Evolutionary conservation across 805 yeast genomes (phyloP).

Genomic region (Candida ascalaphidarum): DNA sequence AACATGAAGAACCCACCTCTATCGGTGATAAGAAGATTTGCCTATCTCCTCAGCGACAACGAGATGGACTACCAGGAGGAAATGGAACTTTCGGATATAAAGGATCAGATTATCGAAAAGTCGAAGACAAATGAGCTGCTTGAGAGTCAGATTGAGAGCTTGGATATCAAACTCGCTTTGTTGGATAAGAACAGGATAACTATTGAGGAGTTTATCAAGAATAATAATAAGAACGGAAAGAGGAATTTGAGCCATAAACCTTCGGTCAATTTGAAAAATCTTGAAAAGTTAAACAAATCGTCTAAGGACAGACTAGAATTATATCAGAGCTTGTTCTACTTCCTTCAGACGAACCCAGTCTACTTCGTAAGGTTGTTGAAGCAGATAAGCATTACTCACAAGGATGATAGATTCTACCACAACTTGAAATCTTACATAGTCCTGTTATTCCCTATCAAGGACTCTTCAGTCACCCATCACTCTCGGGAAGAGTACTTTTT

Average conservation of each 20-base stretch:
- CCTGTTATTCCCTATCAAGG: slow-evolving; percentile 23
- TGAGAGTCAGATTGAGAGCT: slow-evolving; percentile 66
- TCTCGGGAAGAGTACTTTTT: slow-evolving; percentile 67
- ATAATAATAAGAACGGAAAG: slow-evolving; percentile 27
- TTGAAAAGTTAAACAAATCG: slow-evolving; percentile 28
- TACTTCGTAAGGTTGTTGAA: slow-evolving; percentile 56
- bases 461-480: slow-evolving; percentile 21
- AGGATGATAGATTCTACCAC: slow-evolving; percentile 5
- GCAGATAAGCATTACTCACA: slow-evolving; percentile 13
- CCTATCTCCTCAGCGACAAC: slow-evolving; percentile 62
- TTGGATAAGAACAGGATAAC: slow-evolving; percentile 74
- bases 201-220: slow-evolving; percentile 57
- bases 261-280: slow-evolving; percentile 10
- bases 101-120: slow-evolving; percentile 61
- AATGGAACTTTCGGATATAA: slow-evolving; percentile 53
- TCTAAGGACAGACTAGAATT: slow-evolving; percentile 49
- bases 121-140: slow-evolving; percentile 64
- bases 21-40: slow-evolving; percentile 66
- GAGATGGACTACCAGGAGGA: slow-evolving; percentile 73
- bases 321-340: slow-evolving; percentile 71
- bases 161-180: slow-evolving; percentile 71
- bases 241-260: slow-evolving; percentile 12
- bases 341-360: slow-evolving; percentile 74
- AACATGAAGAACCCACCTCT: slow-evolving; percentile 71
- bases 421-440: slow-evolving; percentile 15